Conservation (phyloP, 2,329 filamentous ascomycete species). For the Alternaria dauci region DNA sequence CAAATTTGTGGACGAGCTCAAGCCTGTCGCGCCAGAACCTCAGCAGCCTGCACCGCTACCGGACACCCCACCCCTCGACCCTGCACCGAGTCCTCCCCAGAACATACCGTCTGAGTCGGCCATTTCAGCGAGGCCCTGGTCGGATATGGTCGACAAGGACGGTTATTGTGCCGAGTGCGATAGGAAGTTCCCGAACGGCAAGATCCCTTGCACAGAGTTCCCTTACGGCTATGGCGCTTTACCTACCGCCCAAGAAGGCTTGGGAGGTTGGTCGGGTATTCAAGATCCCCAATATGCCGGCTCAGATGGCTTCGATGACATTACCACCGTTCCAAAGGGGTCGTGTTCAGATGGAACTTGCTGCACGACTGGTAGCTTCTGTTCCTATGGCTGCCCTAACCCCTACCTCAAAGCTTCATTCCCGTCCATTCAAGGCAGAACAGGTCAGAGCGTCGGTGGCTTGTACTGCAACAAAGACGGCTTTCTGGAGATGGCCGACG, state of each 20-base stretch:
- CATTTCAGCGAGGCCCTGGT: slow-evolving; percentile 25
- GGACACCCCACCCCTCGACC: slow-evolving; percentile 14
- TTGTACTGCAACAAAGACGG: slow-evolving; percentile 82
- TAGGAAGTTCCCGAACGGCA: slow-evolving; percentile 76
- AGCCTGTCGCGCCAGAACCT: neutral
- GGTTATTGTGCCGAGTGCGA: slow-evolving; percentile 62
- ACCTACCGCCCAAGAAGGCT: slow-evolving; percentile 70
- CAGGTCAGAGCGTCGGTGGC: slow-evolving; percentile 87
- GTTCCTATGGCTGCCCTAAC: slow-evolving; percentile 91
- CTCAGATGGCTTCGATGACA: slow-evolving; percentile 58
- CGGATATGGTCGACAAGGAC: slow-evolving; percentile 30
- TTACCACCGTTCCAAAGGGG: slow-evolving; percentile 72
- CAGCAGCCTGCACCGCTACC: neutral
- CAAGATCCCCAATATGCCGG: slow-evolving; percentile 61
- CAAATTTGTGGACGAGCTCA: neutral
- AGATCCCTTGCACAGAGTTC: slow-evolving; percentile 75
- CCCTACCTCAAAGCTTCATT: slow-evolving; percentile 95
- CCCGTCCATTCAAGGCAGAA: slow-evolving; percentile 78
- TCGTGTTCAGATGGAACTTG: slow-evolving; percentile 62
- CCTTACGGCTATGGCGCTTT: slow-evolving; percentile 84
- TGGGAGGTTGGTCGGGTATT: slow-evolving; percentile 81
- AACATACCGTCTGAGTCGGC: slow-evolving; percentile 36
- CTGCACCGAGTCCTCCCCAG: slow-evolving; percentile 24
- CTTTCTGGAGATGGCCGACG: slow-evolving; percentile 72
- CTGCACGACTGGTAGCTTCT: slow-evolving; percentile 73